Percentiles rank a stretch among this genome's conserved stretches.
phyloP scores from a whole-genome alignment of 2,329 filamentous ascomycete species.

The Calonectria multiphialidica region DNA sequence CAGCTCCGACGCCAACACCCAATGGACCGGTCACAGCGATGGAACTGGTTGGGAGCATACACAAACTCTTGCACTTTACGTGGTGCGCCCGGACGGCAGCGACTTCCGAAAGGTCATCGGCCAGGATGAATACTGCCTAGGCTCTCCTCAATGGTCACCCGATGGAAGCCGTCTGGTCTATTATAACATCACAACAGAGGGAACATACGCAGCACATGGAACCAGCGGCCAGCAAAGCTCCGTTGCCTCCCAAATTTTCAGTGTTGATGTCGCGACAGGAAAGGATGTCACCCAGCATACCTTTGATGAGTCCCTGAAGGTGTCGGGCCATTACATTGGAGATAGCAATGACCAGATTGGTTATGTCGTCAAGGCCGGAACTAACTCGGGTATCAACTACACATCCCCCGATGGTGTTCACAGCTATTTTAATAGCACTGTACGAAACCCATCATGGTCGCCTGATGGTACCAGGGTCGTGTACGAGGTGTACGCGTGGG shows the following conservation, averaged over 20 bases:
- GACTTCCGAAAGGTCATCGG: conserved; percentile 11
- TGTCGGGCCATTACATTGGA: conserved; percentile 10
- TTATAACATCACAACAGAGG: conserved; percentile 15
- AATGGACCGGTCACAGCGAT: conserved; percentile 14
- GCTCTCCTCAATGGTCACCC: conserved; percentile 15
- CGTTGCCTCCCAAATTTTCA: conserved; percentile 14
- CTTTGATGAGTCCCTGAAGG: conserved; percentile 13
- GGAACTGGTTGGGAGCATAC: conserved; percentile 18
- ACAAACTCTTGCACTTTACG: not conserved
- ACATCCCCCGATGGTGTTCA: not conserved
- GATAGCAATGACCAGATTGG: not conserved
- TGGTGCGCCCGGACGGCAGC: conserved; percentile 7
- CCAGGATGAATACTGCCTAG: conserved; percentile 6
- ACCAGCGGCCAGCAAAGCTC: conserved; percentile 8
- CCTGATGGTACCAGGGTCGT: conserved; percentile 7
- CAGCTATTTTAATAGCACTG: conserved; percentile 9
- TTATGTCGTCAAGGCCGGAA: conserved; percentile 16
- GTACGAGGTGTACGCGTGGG: conserved; percentile 20
- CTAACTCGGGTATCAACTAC: conserved; percentile 5
- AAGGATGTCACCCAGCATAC: conserved; percentile 14
- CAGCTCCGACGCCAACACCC: conserved; percentile 13
- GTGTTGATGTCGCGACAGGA: conserved; percentile 3
- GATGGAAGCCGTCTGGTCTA: conserved; percentile 14
- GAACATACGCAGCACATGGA: conserved; percentile 5
- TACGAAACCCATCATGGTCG: conserved; percentile 14